A percentile compares a stretch with the other conserved stretches of the same genome.
phyloP scores from a whole-genome alignment of 768 basidiomycete genomes.

The Pholiota molesta region DNA sequence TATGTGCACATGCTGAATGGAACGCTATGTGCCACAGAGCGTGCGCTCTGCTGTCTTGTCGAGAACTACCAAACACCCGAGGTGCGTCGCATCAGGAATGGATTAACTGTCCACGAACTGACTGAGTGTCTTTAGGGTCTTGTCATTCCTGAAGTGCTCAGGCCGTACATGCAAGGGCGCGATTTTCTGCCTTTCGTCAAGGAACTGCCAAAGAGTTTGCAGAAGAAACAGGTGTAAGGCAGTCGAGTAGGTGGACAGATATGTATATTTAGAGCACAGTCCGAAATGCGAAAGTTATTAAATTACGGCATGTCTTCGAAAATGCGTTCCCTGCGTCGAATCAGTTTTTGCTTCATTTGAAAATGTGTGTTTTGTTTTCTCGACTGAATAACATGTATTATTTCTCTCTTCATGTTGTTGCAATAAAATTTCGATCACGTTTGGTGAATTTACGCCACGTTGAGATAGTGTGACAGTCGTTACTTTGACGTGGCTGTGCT shows the following conservation, averaged over 20 bases:
- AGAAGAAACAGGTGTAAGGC: slow-evolving; percentile 63
- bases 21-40: slow-evolving; percentile 95
- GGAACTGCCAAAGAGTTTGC: slow-evolving; percentile 75
- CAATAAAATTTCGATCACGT: not conserved
- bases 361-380: too few relatives aligned
- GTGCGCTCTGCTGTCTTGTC: slow-evolving; percentile 95
- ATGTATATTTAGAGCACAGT: not conserved
- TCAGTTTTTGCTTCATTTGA: too few relatives aligned
- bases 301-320: too few relatives aligned
- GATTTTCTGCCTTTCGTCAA: slow-evolving; percentile 87
- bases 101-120: slow-evolving; percentile 8
- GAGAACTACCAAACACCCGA: slow-evolving; percentile 98
- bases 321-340: too few relatives aligned
- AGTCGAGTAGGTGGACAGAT: not conserved
- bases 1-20: slow-evolving; percentile 99
- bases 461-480: slow-evolving; percentile 1
- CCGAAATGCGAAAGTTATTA: not conserved
- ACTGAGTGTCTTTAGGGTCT: slow-evolving; percentile 66
- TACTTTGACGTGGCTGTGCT: slow-evolving; percentile 1
- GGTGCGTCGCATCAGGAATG: slow-evolving; percentile 46
- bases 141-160: slow-evolving; percentile 84
- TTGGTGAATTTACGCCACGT: slow-evolving; percentile 3
- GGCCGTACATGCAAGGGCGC: slow-evolving; percentile 95
- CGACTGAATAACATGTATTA: too few relatives aligned
- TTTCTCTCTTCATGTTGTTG: too few relatives aligned